Evolutionary conservation across 495 filamentous ascomycete genomes (phyloP).

Genomic region (Bacidia rubella): DNA sequence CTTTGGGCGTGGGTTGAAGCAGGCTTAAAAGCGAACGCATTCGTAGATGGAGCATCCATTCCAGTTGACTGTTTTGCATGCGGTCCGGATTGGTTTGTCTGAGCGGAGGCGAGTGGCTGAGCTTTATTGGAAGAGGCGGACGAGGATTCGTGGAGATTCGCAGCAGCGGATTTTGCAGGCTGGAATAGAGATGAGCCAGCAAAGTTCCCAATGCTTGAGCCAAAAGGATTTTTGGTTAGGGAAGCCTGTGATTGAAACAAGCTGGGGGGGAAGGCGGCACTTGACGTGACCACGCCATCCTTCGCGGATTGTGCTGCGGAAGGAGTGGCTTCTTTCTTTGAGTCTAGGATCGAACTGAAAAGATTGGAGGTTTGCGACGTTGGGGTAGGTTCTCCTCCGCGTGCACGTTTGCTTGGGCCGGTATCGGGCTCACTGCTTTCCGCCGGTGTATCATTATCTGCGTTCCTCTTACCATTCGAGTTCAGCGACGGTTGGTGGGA

Average conservation of each 20-base stretch:
- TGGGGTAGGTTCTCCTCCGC: slow-evolving; percentile 1
- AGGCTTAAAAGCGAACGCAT: slow-evolving; percentile 15
- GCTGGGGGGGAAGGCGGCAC: background rate
- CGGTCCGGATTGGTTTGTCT: too few species aligned
- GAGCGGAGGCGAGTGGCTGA: too few species aligned
- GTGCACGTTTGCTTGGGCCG: slow-evolving; percentile 12
- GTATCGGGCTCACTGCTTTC: slow-evolving; percentile 16
- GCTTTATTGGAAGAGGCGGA: background rate
- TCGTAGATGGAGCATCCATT: slow-evolving; percentile 2
- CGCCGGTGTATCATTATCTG: slow-evolving; percentile 6
- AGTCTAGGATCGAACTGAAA: slow-evolving; percentile 23
- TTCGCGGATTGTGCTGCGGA: background rate
- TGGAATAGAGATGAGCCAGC: background rate
- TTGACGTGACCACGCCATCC: background rate
- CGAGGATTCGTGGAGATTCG: background rate
- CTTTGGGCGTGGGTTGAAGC: slow-evolving; percentile 7
- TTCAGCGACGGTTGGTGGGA: background rate
- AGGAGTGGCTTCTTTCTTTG: slow-evolving; percentile 4
- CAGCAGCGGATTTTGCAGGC: background rate
- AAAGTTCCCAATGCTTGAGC: background rate
- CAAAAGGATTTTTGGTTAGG: background rate
- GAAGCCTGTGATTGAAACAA: background rate
- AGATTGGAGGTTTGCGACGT: slow-evolving; percentile 27
- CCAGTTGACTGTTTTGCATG: too few species aligned
- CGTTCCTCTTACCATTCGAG: slow-evolving; percentile 19